Evolutionary conservation across 257 asterid species (phyloP).

Genomic region (Solanum piurae): DNA sequence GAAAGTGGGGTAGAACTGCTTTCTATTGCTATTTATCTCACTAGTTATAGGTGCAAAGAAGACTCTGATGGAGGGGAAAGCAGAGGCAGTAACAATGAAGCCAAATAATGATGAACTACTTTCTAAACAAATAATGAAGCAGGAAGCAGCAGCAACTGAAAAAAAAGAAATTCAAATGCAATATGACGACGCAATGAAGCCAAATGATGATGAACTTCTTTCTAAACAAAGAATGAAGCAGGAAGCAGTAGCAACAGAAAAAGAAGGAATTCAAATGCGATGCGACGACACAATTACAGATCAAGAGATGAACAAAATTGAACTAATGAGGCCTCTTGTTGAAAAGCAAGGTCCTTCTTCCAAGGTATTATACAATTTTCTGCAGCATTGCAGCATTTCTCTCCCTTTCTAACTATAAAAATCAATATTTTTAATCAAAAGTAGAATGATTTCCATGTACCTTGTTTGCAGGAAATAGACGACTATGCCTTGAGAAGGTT

Average conservation of each 20-base stretch:
- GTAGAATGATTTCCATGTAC: not conserved
- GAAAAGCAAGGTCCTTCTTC: conserved; percentile 47
- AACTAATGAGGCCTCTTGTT: conserved; percentile 29
- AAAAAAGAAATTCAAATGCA: not conserved
- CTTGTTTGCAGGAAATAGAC: conserved; percentile 42
- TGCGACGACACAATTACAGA: not conserved
- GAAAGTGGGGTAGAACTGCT: not conserved
- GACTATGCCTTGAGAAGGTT: conserved; percentile 58
- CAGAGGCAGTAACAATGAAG: not conserved
- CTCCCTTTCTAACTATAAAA: not conserved
- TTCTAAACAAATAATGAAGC: not conserved
- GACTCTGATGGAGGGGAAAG: not conserved
- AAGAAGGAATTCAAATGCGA: not conserved
- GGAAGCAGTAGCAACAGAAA: not conserved
- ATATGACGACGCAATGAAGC: not conserved
- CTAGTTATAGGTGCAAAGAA: not conserved
- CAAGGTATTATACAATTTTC: conserved; percentile 30
- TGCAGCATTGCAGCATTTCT: not conserved
- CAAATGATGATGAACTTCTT: not conserved
- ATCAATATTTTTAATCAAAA: not conserved
- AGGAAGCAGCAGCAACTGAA: not conserved
- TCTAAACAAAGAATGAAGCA: not conserved
- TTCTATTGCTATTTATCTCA: not conserved
- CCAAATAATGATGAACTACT: not conserved
- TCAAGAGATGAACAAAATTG: conserved; percentile 28